Evolutionary conservation across 768 basidiomycete genomes (phyloP).

Genomic region (Trametes elegans): DNA sequence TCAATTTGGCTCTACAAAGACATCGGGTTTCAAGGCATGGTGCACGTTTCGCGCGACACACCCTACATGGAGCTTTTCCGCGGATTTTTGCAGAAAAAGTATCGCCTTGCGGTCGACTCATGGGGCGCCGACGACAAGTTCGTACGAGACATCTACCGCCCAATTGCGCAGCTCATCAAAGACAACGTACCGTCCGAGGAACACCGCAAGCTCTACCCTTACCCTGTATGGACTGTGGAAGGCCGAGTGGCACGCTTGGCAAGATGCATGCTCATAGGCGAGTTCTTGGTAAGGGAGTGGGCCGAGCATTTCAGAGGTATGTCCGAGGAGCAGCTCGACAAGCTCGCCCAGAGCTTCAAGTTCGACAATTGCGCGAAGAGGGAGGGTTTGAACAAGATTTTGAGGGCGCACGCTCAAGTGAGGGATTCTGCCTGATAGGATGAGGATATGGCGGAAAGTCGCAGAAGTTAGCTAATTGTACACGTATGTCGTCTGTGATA

Average conservation of each 20-base stretch:
- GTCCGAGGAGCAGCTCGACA: conserved; percentile 59
- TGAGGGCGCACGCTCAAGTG: conserved; percentile 25
- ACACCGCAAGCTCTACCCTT: conserved; percentile 55
- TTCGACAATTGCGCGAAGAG: conserved; percentile 68
- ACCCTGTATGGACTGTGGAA: conserved; percentile 61
- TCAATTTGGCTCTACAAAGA: conserved; percentile 90
- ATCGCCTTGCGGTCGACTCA: conserved; percentile 71
- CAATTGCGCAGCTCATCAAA: conserved; percentile 61
- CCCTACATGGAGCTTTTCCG: conserved; percentile 71
- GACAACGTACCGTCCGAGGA: conserved; percentile 45
- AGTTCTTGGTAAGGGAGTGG: conserved; percentile 71
- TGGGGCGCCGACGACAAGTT: conserved; percentile 71
- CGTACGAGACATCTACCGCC: conserved; percentile 61
- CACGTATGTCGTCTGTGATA: background rate
- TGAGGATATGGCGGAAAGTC: background rate
- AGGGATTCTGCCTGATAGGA: background rate
- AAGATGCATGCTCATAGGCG: conserved; percentile 63
- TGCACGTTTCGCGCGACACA: conserved; percentile 64
- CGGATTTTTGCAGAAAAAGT: conserved; percentile 74
- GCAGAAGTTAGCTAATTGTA: conserved; percentile 1
- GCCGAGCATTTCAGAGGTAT: conserved; percentile 65
- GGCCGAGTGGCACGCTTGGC: conserved; percentile 55
- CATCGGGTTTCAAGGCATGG: conserved; percentile 85
- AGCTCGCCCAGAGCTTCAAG: conserved; percentile 68
- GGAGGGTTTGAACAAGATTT: conserved; percentile 46